These are phyloP conservation scores for Echites panduratus DNA, from an alignment of 257 asterid genomes.

Conservation along the genomic window DNA sequence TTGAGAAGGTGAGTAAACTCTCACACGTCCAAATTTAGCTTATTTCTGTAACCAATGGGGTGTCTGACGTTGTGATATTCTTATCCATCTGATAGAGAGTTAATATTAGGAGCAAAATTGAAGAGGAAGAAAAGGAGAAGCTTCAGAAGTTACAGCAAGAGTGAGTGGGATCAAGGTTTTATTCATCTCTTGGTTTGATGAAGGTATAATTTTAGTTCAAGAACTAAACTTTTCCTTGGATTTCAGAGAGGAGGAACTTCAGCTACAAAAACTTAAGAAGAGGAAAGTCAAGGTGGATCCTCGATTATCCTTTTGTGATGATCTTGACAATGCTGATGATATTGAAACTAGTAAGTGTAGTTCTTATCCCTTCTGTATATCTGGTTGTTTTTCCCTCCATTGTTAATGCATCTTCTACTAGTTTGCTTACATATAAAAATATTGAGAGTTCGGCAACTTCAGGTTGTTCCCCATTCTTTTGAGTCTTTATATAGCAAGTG, in stretches of 20 bases:
- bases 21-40: not conserved
- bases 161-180: conserved; percentile 37
- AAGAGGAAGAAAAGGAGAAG: conserved; percentile 98
- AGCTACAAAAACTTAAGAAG: conserved; percentile 81
- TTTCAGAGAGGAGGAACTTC: conserved; percentile 92
- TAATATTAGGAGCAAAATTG: conserved; percentile 76
- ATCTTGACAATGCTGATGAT: conserved; percentile 62
- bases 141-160: conserved; percentile 93
- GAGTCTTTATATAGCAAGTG: not conserved
- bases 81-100: conserved; percentile 56
- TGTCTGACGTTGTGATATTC: not conserved
- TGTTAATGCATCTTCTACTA: not conserved
- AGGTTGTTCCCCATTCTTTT: not conserved
- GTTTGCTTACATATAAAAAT: not conserved
- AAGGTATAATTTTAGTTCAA: not conserved
- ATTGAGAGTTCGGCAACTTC: not conserved
- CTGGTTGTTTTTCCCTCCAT: not conserved
- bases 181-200: not conserved
- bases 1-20: conserved; percentile 65
- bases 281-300: conserved; percentile 89
- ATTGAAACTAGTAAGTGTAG: conserved; percentile 49
- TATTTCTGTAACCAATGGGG: not conserved
- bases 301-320: conserved; percentile 84
- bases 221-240: not conserved
- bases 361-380: not conserved